Conservation (phyloP, 495 filamentous ascomycete genomes). For the Podospora fimiseda region DNA sequence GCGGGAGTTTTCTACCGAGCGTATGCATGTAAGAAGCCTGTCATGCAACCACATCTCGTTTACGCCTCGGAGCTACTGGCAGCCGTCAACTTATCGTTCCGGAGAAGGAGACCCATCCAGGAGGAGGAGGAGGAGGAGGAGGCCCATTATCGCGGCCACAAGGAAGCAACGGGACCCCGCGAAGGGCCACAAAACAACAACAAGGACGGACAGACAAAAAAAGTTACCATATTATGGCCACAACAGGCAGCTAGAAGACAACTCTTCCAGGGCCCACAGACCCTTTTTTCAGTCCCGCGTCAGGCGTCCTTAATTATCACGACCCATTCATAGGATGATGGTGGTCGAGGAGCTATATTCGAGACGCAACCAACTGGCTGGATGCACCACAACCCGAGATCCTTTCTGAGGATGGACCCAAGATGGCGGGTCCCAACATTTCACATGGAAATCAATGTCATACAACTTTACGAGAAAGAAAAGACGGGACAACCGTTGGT, state of each 20-base stretch:
- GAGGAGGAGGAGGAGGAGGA: too few species aligned
- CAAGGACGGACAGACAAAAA: neutral
- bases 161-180: conserved; percentile 3
- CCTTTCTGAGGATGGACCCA: neutral
- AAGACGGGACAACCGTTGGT: neutral
- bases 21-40: conserved; percentile 15
- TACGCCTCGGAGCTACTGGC: conserved; percentile 6
- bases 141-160: conserved; percentile 13
- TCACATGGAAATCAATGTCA: neutral
- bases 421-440: neutral
- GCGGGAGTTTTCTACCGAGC: conserved; percentile 1
- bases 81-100: conserved; percentile 17
- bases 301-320: neutral
- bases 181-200: neutral
- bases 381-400: neutral
- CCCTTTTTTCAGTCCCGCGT: neutral
- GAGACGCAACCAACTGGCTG: too few species aligned
- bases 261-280: neutral
- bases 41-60: conserved; percentile 15
- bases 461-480: neutral
- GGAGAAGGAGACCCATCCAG: conserved; percentile 10
- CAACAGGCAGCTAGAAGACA: neutral
- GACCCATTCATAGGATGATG: too few species aligned
- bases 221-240: neutral
- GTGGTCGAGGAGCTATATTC: too few species aligned